Percentiles rank a stretch among this genome's conserved stretches.
Evolutionary conservation across 768 basidiomycete genomes (phyloP).

Genomic region (Suillus subaureus): DNA sequence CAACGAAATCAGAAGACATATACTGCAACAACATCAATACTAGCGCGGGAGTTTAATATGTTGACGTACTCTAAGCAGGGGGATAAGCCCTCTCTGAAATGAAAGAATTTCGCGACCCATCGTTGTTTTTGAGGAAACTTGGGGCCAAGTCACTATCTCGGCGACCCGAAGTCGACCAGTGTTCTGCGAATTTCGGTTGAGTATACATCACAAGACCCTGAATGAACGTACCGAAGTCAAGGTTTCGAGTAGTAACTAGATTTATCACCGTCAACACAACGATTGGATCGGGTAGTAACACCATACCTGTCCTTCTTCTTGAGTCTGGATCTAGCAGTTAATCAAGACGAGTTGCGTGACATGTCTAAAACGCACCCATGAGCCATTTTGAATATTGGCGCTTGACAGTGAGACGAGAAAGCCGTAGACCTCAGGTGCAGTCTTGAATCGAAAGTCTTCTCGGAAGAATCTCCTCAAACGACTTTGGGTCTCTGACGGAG

Average conservation of each 20-base stretch:
- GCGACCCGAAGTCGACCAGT: constrained; percentile 52
- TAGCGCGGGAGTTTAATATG: not conserved
- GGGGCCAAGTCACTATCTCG: constrained; percentile 50
- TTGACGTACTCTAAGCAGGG: constrained; percentile 49
- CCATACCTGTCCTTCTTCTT: constrained; percentile 54
- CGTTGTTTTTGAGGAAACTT: constrained; percentile 42
- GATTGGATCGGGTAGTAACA: constrained; percentile 2
- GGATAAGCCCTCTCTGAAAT: constrained; percentile 60
- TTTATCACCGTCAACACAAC: constrained; percentile 9
- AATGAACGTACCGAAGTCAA: constrained; percentile 39
- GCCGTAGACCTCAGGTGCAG: constrained; percentile 45
- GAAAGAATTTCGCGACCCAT: constrained; percentile 43
- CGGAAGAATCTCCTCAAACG: constrained; percentile 43
- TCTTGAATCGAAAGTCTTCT: constrained; percentile 46
- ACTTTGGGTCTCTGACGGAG: constrained; percentile 52
- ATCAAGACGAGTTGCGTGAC: not conserved
- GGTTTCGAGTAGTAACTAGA: constrained; percentile 39
- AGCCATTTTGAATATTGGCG: constrained; percentile 37
- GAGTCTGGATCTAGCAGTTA: constrained; percentile 32
- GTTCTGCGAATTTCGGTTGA: constrained; percentile 33
- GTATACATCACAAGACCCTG: not conserved
- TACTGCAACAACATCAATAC: constrained; percentile 40
- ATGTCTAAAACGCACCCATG: constrained; percentile 41
- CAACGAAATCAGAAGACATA: constrained; percentile 57
- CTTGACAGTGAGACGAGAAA: constrained; percentile 43